Conservation (phyloP, 2,329 filamentous ascomycete species). For the Orbilia oligospora region DNA sequence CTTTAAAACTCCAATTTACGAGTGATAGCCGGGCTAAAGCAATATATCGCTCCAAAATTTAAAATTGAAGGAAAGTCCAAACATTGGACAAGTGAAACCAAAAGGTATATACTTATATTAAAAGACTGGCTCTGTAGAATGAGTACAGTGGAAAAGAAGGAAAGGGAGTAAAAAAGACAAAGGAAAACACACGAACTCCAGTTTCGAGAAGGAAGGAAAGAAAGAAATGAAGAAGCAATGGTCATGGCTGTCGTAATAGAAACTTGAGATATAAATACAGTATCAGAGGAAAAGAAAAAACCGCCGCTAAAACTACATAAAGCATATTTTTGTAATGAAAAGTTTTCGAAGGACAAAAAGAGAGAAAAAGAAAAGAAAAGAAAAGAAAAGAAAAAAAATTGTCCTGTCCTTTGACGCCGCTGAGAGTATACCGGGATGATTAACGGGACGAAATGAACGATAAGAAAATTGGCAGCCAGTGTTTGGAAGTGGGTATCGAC, state of each 20-base stretch:
- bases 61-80: neutral
- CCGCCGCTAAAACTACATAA: conserved; percentile 1
- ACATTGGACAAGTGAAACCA: neutral
- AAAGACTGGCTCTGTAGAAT: neutral
- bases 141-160: neutral
- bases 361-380: too few relatives aligned
- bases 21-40: neutral
- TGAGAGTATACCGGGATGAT: neutral
- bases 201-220: neutral
- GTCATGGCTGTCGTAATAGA: conserved; percentile 37
- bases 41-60: neutral
- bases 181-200: neutral
- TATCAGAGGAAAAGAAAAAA: neutral
- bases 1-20: neutral
- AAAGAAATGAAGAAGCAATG: neutral
- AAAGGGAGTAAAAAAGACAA: neutral
- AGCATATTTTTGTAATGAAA: neutral
- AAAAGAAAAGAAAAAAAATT: neutral
- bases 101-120: neutral
- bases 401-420: neutral
- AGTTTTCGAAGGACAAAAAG: neutral
- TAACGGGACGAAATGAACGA: neutral
- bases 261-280: neutral
- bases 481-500: neutral
- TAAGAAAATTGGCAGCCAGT: neutral